Conservation (phyloP, 2,329 filamentous ascomycete species). For the Penicillium sp. region DNA sequence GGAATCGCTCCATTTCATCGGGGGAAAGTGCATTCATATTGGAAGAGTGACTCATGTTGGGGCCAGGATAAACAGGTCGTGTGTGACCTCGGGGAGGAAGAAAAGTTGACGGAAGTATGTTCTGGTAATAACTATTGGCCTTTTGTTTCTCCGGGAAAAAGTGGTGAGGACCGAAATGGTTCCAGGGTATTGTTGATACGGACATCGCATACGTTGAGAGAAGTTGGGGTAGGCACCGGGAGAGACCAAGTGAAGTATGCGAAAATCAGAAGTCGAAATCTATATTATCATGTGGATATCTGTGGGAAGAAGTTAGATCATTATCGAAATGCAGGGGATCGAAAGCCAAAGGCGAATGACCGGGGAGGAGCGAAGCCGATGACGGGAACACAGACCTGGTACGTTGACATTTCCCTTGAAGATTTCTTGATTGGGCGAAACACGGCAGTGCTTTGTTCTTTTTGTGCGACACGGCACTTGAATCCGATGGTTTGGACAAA, state of each 20-base stretch:
- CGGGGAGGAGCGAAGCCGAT: not conserved
- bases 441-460: not conserved
- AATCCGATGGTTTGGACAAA: slow-evolving; percentile 12
- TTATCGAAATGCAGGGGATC: not conserved
- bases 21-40: slow-evolving; percentile 43
- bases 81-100: slow-evolving; percentile 24
- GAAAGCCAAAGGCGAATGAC: not conserved
- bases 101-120: slow-evolving; percentile 21
- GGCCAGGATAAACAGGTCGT: slow-evolving; percentile 18
- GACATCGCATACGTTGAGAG: slow-evolving; percentile 35
- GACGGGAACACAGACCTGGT: not conserved
- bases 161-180: slow-evolving; percentile 33
- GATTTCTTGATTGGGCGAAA: slow-evolving; percentile 3
- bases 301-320: not conserved
- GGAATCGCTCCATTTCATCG: slow-evolving; percentile 62
- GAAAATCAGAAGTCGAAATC: not conserved
- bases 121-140: slow-evolving; percentile 24
- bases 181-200: slow-evolving; percentile 36
- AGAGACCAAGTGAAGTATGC: not conserved
- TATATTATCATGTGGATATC: not conserved
- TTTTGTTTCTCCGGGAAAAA: slow-evolving; percentile 33
- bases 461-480: slow-evolving; percentile 7
- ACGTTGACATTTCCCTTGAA: not conserved
- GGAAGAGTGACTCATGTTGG: slow-evolving; percentile 16
- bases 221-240: not conserved